Conservation (phyloP, 73 alveolate genomes). For the Uronychia setigera region DNA sequence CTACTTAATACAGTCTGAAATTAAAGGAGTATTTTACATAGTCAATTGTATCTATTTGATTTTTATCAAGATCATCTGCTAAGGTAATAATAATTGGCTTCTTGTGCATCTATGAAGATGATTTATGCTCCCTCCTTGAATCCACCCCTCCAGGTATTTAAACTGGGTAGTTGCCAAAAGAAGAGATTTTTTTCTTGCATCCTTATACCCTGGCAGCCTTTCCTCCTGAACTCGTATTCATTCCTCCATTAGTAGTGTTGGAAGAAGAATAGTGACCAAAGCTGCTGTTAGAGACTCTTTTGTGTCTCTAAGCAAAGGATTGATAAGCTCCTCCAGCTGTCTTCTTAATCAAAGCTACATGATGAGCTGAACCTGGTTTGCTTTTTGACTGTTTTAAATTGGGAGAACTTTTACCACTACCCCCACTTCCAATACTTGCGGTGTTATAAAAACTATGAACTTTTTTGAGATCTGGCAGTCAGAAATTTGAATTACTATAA, state of each 20-base stretch:
- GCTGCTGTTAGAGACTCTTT: not conserved
- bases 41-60: not conserved
- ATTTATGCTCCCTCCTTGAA: not conserved
- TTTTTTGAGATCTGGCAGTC: not conserved
- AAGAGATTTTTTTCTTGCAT: not conserved
- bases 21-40: not conserved
- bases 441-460: not conserved
- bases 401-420: not conserved
- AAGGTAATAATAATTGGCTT: not conserved
- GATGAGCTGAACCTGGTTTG: not conserved
- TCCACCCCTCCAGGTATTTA: not conserved
- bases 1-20: not conserved
- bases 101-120: not conserved
- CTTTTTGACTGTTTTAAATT: not conserved
- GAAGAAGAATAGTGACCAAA: not conserved
- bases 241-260: not conserved
- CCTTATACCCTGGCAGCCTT: not conserved
- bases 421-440: not conserved
- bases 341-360: not conserved
- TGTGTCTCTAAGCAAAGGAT: not conserved
- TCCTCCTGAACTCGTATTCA: not conserved
- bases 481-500: too few species aligned
- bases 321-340: not conserved
- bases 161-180: not conserved
- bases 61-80: not conserved